phyloP scores from a whole-genome alignment of 352 stramenopile genomes.

The Globisporangium yorkense region DNA sequence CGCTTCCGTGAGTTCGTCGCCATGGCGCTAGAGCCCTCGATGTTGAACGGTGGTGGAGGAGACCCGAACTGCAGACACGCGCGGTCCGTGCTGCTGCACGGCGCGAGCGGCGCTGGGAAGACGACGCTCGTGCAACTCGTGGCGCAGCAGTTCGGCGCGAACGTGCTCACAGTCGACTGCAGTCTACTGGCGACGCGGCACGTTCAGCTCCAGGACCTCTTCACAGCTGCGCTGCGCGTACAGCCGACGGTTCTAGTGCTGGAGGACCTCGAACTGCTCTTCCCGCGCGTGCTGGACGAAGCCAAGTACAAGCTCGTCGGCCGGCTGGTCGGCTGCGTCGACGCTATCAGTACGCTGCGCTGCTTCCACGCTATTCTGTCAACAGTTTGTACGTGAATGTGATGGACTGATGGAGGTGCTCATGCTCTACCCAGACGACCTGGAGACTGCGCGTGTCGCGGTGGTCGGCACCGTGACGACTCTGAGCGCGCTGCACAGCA shows the following conservation, averaged over 20 bases:
- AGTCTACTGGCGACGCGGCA: conserved; percentile 49
- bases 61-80: conserved; percentile 1
- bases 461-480: conserved; percentile 65
- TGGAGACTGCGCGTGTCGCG: conserved; percentile 24
- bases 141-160: conserved; percentile 37
- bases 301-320: conserved; percentile 68
- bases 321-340: conserved; percentile 46
- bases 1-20: conserved; percentile 33
- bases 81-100: conserved; percentile 57
- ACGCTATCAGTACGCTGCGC: conserved; percentile 38
- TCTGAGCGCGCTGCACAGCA: conserved; percentile 43
- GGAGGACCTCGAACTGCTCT: conserved; percentile 74
- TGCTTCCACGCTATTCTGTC: no score
- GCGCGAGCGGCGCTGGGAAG: conserved; percentile 64
- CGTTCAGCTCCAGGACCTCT: conserved; percentile 52
- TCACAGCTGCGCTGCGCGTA: conserved; percentile 61
- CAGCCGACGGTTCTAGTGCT: conserved; percentile 65
- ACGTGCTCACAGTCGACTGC: conserved; percentile 59
- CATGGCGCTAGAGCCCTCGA: conserved; percentile 21
- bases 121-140: conserved; percentile 57
- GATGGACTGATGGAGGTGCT: neutral
- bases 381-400: neutral
- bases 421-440: conserved; percentile 19
- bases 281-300: conserved; percentile 61
- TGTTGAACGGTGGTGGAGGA: no score